Evolutionary conservation across 352 stramenopile species (phyloP), one percentile per base, ranked within the genome.

Genomic region (Elongisporangium anandrum): DNA sequence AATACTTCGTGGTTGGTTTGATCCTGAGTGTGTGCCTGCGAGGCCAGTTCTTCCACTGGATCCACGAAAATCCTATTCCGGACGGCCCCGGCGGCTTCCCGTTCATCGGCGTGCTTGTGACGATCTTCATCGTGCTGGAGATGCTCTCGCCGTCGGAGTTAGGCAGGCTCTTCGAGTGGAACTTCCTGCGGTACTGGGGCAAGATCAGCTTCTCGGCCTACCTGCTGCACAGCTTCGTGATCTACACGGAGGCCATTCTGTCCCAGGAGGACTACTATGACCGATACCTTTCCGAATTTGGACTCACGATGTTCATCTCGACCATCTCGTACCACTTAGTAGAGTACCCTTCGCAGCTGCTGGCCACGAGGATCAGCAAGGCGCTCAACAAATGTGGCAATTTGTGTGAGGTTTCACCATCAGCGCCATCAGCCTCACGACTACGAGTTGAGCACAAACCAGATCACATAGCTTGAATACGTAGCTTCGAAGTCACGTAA

Each of bases 151-250:
- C 69, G 4, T 75, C 66, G 0, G 62, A 57, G 15, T n/a, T 81
- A 3, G 70, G 66, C 7, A 50, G 59, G 2, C 60, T 72, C 60
- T 69, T 81, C 41, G 72, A 81, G 62, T 81, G 66, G 69, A 69
- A 57, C 23, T 39, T 77, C 3, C 29, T 81, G 0, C 61, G 61
- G 3, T 81, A 67, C 54, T 71, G 61, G 26, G 72, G 69, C 26
- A 77, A 81, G 59, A 65, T n/a, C 60, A 81, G 69, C 51, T 81
- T 70, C 58, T 78, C 69, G 0, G 69, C 77, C 54, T 81, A 81
- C 41, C 38, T 81, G 48, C 57, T 81, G 17, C 72, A 81, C 60
- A 66, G 39, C 23, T 81, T 77, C 51, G 59, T 78, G 15, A 51
- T 77, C 9, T 73, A 66, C 58, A 55, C 68, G 49, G 6, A 38